Evolutionary conservation across 1,139 yeast genomes (phyloP), one percentile per base, ranked within the genome.

Genomic region (Tardiomyces depauwii): DNA sequence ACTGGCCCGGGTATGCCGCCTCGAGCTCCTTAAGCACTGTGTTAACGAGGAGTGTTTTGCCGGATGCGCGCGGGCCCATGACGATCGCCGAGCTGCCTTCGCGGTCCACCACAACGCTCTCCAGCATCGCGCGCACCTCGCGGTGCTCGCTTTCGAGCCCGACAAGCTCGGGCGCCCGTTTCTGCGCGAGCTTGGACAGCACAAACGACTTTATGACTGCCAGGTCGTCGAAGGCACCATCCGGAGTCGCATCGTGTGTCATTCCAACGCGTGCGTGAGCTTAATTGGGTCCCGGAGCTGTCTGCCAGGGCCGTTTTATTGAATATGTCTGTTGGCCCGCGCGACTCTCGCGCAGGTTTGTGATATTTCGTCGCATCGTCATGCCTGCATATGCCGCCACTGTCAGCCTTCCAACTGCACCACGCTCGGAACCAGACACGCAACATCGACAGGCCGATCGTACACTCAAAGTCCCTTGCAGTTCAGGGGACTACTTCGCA

Each of bases 41-140:
- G 42, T 82, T 73, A 9, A 89, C 68, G 11, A 85, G 64, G 1
- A 77, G 65, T 0, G 93, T 72, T 60, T 91, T 91, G 0, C 95
- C 96, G 5, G 79, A 68, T 1, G 84, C 78, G 43, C 89, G 67
- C 0, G 96, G 89, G 0, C 98, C 98, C 42, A 87, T 72, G 1
- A 91, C 50, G 11, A 89, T 67, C 10, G 82, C 77, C 0, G 96
- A 88, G 58, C 85, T 88, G 4, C 95, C 91, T 54, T 87, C 94
- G 38, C 77, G 74, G 51, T 77, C 78, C 16, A 69, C 65, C 0
- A 89, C 72, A 0, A 95, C 82, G 52, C 80, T 80, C 48, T 77
- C 78, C 49, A 89, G 61, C 54, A 84, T 62, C 13, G 69, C 65
- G 51, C 74, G 74, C 1, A 88, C 60, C 49, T 81, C 82, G 2